Evolutionary conservation across 2,329 filamentous ascomycete genomes (phyloP).

Genomic region (Ophiosphaerella narmari): DNA sequence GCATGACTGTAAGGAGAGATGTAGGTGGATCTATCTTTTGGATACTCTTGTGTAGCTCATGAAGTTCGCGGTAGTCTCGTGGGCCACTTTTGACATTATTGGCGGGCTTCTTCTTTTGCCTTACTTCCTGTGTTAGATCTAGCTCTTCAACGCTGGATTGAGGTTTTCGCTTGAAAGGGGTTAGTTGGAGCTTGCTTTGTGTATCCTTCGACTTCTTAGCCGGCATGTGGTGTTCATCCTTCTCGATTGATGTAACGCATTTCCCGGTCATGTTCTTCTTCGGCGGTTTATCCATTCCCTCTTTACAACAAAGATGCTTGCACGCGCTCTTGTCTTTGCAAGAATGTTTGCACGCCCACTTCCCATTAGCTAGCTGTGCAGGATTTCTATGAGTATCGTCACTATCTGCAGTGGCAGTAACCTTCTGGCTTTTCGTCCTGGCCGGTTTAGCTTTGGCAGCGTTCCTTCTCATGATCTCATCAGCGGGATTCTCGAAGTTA

Average conservation of each 20-base stretch:
- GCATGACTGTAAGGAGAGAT: conserved; percentile 28
- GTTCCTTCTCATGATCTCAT: conserved; percentile 23
- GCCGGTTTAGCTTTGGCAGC: conserved; percentile 20
- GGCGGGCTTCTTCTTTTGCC: conserved; percentile 29
- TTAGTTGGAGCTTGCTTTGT: conserved; percentile 37
- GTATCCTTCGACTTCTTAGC: conserved; percentile 15
- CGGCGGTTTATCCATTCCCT: conserved; percentile 69
- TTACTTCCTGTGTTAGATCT: conserved; percentile 36
- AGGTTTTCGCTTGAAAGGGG: conserved; percentile 29
- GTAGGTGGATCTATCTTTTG: conserved; percentile 26
- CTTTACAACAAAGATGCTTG: conserved; percentile 73
- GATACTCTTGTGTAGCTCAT: conserved; percentile 31
- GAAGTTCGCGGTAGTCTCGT: conserved; percentile 24
- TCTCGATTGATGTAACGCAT: conserved; percentile 12
- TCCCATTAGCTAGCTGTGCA: conserved; percentile 67
- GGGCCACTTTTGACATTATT: conserved; percentile 19
- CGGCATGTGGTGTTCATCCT: conserved; percentile 4
- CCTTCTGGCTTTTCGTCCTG: conserved; percentile 6
- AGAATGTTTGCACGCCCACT: conserved; percentile 73
- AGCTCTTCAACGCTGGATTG: conserved; percentile 32
- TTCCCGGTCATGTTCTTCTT: conserved; percentile 48
- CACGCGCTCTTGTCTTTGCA: conserved; percentile 68
- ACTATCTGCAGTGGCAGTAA: conserved; percentile 5
- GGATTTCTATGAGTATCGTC: conserved; percentile 44
- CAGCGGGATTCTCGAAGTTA: conserved; percentile 47